Evolutionary conservation across 1,139 yeast genomes (phyloP).

Genomic region (Yamadazyma friedrichii): DNA sequence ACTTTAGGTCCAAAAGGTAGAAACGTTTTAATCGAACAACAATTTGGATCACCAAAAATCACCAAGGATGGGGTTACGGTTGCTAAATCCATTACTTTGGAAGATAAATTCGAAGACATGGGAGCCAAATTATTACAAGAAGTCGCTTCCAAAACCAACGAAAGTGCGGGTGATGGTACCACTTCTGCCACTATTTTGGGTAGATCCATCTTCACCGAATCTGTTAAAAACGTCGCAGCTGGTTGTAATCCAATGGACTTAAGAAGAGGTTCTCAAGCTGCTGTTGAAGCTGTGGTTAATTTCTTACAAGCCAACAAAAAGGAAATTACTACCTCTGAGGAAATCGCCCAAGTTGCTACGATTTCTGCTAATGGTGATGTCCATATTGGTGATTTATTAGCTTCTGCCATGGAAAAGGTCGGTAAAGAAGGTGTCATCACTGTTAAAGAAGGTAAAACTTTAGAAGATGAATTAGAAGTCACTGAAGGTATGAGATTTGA

Average conservation of each 20-base stretch:
- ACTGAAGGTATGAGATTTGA: constrained; percentile 99
- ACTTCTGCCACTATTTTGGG: constrained; percentile 98
- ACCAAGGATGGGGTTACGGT: constrained; percentile 99
- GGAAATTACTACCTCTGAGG: constrained; percentile 95
- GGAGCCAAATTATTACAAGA: constrained; percentile 97
- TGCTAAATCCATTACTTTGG: constrained; percentile 80
- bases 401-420: constrained; percentile 98
- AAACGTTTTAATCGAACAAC: constrained; percentile 95
- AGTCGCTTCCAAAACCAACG: constrained; percentile 97
- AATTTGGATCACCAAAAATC: constrained; percentile 96
- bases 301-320: constrained; percentile 88
- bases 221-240: constrained; percentile 97
- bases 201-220: constrained; percentile 94
- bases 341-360: constrained; percentile 98
- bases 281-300: constrained; percentile 93
- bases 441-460: constrained; percentile 93
- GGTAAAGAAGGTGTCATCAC: constrained; percentile 99
- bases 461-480: constrained; percentile 95
- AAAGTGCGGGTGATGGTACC: constrained; percentile 99
- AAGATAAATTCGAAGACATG: constrained; percentile 94
- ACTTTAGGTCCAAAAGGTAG: constrained; percentile 99
- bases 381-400: constrained; percentile 91
- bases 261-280: constrained; percentile 98
- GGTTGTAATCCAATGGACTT: constrained; percentile 99
- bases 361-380: constrained; percentile 97